Evolutionary conservation across 2,329 filamentous ascomycete genomes (phyloP).

Genomic region (Dactylonectria estremocensis): DNA sequence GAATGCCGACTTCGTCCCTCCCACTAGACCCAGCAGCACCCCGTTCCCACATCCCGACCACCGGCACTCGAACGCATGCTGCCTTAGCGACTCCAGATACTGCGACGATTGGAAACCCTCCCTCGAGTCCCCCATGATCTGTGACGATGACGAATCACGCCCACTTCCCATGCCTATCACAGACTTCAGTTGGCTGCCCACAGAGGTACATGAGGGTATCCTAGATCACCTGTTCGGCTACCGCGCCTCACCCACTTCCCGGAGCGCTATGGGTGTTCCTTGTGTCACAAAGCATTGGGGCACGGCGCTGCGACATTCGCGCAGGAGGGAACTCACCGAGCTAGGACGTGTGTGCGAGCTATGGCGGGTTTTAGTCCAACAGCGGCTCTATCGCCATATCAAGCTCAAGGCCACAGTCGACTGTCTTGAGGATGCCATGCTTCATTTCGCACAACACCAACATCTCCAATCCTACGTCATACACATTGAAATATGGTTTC

Average conservation of each 20-base stretch:
- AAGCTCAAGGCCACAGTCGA: slow-evolving; percentile 80
- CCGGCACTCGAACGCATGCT: slow-evolving; percentile 53
- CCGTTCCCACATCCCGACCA: slow-evolving; percentile 71
- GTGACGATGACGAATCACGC: slow-evolving; percentile 38
- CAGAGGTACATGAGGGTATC: slow-evolving; percentile 81
- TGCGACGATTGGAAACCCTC: slow-evolving; percentile 37
- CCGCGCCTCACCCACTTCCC: slow-evolving; percentile 72
- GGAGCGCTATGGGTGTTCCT: slow-evolving; percentile 68
- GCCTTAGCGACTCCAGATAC: slow-evolving; percentile 44
- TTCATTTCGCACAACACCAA: slow-evolving; percentile 72
- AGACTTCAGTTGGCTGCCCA: slow-evolving; percentile 70
- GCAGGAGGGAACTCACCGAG: slow-evolving; percentile 77
- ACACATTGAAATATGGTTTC: slow-evolving; percentile 85
- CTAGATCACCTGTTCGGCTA: slow-evolving; percentile 81
- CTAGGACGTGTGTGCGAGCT: slow-evolving; percentile 73
- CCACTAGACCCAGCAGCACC: slow-evolving; percentile 70
- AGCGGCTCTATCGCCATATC: slow-evolving; percentile 81
- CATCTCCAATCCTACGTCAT: slow-evolving; percentile 77
- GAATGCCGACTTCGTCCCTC: slow-evolving; percentile 54
- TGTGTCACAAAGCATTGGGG: slow-evolving; percentile 73
- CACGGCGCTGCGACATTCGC: slow-evolving; percentile 76
- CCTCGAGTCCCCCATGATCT: slow-evolving; percentile 34
- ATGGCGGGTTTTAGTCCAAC: slow-evolving; percentile 80
- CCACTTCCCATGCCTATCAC: slow-evolving; percentile 41
- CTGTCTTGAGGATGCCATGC: slow-evolving; percentile 71